These are phyloP conservation scores for Ogataea siamensis DNA, from an alignment of 805 yeast genomes.

Conservation along the genomic window DNA sequence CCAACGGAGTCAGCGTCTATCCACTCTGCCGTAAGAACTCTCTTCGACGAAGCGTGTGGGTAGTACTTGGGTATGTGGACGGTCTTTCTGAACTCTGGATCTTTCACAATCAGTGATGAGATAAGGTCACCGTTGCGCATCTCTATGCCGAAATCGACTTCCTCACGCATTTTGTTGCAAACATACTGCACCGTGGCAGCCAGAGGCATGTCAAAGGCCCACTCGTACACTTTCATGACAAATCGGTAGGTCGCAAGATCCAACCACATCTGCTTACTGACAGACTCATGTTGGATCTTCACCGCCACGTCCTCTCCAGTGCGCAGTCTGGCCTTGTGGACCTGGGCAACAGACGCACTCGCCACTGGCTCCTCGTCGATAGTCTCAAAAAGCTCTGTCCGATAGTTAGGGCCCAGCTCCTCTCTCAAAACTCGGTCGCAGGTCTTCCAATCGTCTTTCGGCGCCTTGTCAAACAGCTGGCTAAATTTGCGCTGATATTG, in stretches of 20 bases:
- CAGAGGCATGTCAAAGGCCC: constrained; percentile 63
- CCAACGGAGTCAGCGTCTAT: constrained; percentile 65
- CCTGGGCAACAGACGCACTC: constrained; percentile 75
- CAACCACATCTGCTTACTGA: constrained; percentile 54
- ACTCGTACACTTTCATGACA: constrained; percentile 52
- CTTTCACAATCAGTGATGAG: constrained; percentile 38
- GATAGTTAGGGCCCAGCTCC: constrained; percentile 44
- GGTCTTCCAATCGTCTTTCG: constrained; percentile 50
- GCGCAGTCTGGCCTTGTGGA: constrained; percentile 50
- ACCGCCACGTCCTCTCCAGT: constrained; percentile 57
- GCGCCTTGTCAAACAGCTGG: constrained; percentile 66
- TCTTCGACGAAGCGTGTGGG: constrained; percentile 42
- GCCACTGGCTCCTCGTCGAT: constrained; percentile 64
- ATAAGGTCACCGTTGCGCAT: constrained; percentile 48
- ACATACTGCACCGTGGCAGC: constrained; percentile 54
- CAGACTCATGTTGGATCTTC: constrained; percentile 64
- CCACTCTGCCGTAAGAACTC: constrained; percentile 70
- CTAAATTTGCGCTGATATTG: constrained; percentile 59
- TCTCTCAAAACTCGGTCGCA: constrained; percentile 40
- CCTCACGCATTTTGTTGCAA: constrained; percentile 54
- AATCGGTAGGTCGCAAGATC: constrained; percentile 60
- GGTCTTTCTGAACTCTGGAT: constrained; percentile 38
- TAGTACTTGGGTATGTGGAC: constrained; percentile 58
- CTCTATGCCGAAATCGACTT: constrained; percentile 61
- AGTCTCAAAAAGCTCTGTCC: constrained; percentile 36